These are phyloP conservation scores for Ensete glaucum DNA, from an alignment of 176 grass and related monocot genomes.

Conservation along the genomic window DNA sequence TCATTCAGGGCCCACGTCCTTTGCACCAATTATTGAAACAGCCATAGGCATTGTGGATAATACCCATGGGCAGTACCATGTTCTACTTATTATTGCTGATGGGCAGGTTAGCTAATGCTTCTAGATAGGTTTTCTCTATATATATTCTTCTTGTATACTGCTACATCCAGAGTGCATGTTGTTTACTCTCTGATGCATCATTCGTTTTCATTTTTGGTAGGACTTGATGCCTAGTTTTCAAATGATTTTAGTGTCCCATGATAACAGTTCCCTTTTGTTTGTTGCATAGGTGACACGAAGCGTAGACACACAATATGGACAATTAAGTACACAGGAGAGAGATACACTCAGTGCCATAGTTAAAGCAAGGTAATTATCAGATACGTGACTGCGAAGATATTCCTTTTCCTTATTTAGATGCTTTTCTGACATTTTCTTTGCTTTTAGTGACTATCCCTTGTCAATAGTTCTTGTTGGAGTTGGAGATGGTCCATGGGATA, in stretches of 20 bases:
- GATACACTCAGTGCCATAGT: conserved; percentile 90
- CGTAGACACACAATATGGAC: conserved; percentile 80
- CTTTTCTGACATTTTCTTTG: not conserved
- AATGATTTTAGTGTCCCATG: no score
- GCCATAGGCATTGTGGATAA: conserved; percentile 25
- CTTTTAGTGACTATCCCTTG: conserved; percentile 57
- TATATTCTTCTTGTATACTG: not conserved
- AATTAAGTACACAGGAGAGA: conserved; percentile 81
- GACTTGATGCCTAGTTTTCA: not conserved
- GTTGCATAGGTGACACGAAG: conserved; percentile 69
- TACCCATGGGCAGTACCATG: conserved; percentile 19
- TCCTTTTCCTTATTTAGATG: no score
- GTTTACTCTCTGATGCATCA: not conserved
- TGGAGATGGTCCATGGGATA: conserved; percentile 98
- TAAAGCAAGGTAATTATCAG: conserved; percentile 67
- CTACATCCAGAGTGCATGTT: not conserved
- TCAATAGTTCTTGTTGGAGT: conserved; percentile 98
- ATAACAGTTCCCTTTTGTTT: not conserved
- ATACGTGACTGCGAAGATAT: not conserved
- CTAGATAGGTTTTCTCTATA: not conserved
- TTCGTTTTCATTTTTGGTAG: not conserved
- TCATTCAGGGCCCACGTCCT: conserved; percentile 23
- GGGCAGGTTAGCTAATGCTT: conserved; percentile 49
- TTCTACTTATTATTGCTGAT: conserved; percentile 56
- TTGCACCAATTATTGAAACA: conserved; percentile 34